These are phyloP conservation scores for Urtica urens DNA, from an alignment of 306 rosid species.

Conservation along the genomic window DNA sequence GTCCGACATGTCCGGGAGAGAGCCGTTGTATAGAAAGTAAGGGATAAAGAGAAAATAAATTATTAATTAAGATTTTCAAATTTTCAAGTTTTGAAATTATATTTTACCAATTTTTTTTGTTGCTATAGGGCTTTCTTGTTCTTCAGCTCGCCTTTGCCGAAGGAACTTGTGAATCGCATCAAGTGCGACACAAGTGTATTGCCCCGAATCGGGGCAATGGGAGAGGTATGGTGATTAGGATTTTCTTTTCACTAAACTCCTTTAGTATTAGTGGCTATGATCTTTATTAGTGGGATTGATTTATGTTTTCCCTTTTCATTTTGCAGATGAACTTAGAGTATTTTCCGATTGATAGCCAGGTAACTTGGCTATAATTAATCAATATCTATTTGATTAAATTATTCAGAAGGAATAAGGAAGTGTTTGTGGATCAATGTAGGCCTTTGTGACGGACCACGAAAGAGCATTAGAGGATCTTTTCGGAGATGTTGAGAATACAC, in stretches of 20 bases:
- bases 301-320: not conserved
- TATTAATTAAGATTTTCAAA: not conserved
- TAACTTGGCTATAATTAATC: too few relatives aligned
- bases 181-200: constrained; percentile 80
- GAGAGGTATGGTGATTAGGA: constrained; percentile 56
- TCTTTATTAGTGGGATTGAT: too few relatives aligned
- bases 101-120: not conserved
- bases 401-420: not conserved
- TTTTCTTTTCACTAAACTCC: not conserved
- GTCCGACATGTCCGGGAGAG: constrained; percentile 99
- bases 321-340: constrained; percentile 90
- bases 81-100: not conserved
- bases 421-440: constrained; percentile 27
- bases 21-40: constrained; percentile 88
- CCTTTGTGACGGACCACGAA: constrained; percentile 75
- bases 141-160: constrained; percentile 77
- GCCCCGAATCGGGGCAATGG: constrained; percentile 86
- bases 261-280: constrained; percentile 10
- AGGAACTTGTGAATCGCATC: constrained; percentile 73
- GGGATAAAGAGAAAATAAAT: constrained; percentile 5
- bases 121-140: constrained; percentile 64
- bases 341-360: constrained; percentile 86
- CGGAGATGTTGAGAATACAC: constrained; percentile 45
- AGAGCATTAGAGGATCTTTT: constrained; percentile 64
- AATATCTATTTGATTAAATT: not conserved